Base-by-base conservation (phyloP, 441 rosid species). In the Melastoma candidum region DNA sequence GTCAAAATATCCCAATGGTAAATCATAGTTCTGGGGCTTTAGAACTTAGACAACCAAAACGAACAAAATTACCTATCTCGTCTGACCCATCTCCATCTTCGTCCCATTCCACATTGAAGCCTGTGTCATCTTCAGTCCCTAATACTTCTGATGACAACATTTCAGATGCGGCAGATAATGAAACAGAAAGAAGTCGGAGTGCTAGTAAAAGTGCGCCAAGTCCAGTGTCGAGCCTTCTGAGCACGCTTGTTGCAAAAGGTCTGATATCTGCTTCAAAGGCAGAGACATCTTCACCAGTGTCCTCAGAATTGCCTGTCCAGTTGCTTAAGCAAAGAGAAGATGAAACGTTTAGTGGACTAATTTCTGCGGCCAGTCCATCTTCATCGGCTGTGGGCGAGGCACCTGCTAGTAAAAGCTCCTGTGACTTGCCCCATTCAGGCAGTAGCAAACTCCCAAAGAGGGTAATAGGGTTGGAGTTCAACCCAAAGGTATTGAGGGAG, bases 391-490 rank as follows among this genome's bases (percentile, higher is more conserved):
- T 44, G 25, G 77, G 63, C 50, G 68, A 75, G 48, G 64, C 44
- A 12, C 68, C 76, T 44, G 73, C 61, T 58, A 67, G 60, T 10
- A 53, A 65, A 71, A 61, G 25, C 39, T 74, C 77, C n/a, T 61
- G 27, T 63, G 54, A 52, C 44, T 59, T 64, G 47, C 56, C 69
- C 14, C 69, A 66, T 55, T 61, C 75, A 6, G 48, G 58, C 2
- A 53, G 64, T 51, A 24, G 14, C 32, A 81, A 74, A 47, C 64
- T 57, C 3, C 7, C 41, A 4, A 68, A 72, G 64, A 59, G 66
- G 67, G 79, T 85, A 54, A 72, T 94, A 65, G 96, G 99, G 49
- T 73, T 82, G 60, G 74, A 83, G 66, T 83, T 94, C 58, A 85
- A 77, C 79, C 71, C 90, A 3, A 88, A 84, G 46, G 66, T 81